Base-by-base conservation (phyloP, 306 rosid genomes). In the Ceratonia siliqua region DNA sequence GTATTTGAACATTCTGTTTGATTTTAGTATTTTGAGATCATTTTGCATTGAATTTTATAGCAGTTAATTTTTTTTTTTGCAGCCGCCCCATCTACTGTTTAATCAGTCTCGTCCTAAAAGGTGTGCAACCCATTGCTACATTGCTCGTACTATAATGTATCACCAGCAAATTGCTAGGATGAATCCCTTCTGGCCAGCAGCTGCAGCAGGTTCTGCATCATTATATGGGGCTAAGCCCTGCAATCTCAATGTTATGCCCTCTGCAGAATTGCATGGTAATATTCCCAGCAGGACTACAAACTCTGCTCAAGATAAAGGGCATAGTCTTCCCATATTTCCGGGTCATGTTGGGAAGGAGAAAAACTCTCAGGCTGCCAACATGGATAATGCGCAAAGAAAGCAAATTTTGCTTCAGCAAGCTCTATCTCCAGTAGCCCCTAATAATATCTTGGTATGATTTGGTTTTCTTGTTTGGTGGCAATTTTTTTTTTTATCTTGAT, bases 141-240 rank as follows among this genome's bases (percentile, higher is more conserved):
- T 95, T 86, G 99, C 99, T n/a, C 80, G 89, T 22, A 90, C 83
- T 78, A 89, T 95, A 70, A 53, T 22, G 67, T 89, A 73, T 79
- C 89, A 87, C 66, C 99, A 95, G 72, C 98, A 90, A 73, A 66
- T 95, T 72, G 89, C 96, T 0, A 92, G 90, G 87, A 86, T 92
- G 91, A 90, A 79, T 83, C 88, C 98, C 1, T 95, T 89, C 73
- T 95, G 99, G 98, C 97, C 98, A 5, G 89, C 96, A 1, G 91
- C n/a, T n/a, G n/a, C 96, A 27, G 88, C 97, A 27, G 97, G 99
- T 43, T 81, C 97, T 20, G 96, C 92, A 28, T 77, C 98, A 10
- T 22, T 92, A 2, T 95, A 90, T 54, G 99, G 96, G 14, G 54
- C 88, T 42, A 95, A 92, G 86, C 90, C 87, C 6, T 77, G 88